Evolutionary conservation across 176 grass and related monocot genomes (phyloP).

Genomic region (Musa troglodytarum): DNA sequence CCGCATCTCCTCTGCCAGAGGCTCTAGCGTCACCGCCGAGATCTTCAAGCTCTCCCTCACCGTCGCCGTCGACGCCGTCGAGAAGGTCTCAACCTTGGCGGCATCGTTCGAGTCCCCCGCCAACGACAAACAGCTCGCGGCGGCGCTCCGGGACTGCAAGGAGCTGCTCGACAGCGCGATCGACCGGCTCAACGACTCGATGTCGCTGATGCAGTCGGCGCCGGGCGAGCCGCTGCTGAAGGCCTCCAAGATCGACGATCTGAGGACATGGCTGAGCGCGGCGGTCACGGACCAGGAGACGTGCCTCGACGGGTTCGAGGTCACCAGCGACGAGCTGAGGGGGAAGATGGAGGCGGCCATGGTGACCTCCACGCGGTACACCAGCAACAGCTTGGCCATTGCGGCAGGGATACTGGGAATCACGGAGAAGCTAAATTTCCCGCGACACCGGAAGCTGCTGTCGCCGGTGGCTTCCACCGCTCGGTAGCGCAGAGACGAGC

Average conservation of each 20-base stretch:
- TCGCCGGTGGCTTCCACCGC: slow-evolving; percentile 4
- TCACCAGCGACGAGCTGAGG: slow-evolving; percentile 62
- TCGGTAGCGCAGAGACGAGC: slow-evolving; percentile 34
- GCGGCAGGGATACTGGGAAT: slow-evolving; percentile 30
- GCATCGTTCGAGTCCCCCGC: not conserved
- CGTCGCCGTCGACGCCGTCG: slow-evolving; percentile 15
- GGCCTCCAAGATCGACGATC: slow-evolving; percentile 15
- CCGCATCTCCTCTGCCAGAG: slow-evolving; percentile 20
- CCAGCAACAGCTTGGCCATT: slow-evolving; percentile 77
- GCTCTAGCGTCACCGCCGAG: slow-evolving; percentile 9
- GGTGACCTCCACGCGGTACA: slow-evolving; percentile 39
- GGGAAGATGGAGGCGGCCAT: slow-evolving; percentile 49
- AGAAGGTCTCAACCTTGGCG: slow-evolving; percentile 9
- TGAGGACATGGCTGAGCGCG: slow-evolving; percentile 66
- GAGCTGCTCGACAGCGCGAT: slow-evolving; percentile 16
- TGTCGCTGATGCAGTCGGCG: slow-evolving; percentile 8
- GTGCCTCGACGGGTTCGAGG: slow-evolving; percentile 68
- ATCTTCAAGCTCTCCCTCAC: slow-evolving; percentile 16
- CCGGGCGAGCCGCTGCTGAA: not conserved
- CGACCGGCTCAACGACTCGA: slow-evolving; percentile 20
- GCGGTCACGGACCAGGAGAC: slow-evolving; percentile 69
- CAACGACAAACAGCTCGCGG: slow-evolving; percentile 22
- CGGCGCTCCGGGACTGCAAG: slow-evolving; percentile 23
- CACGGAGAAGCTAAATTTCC: slow-evolving; percentile 4
- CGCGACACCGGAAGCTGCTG: slow-evolving; percentile 8